phyloP scores from a whole-genome alignment of 139 green algal species.

The Chlamydomonas sp. region DNA sequence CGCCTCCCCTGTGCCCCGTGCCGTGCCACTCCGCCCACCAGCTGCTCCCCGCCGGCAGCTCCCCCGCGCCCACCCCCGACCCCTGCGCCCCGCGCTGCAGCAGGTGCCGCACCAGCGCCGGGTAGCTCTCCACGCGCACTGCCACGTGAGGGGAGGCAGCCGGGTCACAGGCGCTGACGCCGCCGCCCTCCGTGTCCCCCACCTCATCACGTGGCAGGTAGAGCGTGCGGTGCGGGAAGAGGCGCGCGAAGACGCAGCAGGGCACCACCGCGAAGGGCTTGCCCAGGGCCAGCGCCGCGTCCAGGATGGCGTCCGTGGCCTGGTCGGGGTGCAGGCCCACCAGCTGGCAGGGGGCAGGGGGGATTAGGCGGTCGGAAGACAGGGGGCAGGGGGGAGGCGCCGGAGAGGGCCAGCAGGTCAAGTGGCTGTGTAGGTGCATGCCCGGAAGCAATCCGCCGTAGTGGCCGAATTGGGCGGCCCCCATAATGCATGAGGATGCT shows the following conservation, averaged over 20 bases:
- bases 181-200: not conserved
- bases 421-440: not conserved
- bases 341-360: constrained; percentile 7
- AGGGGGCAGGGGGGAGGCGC: not conserved
- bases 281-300: constrained; percentile 43
- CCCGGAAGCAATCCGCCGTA: too few relatives aligned
- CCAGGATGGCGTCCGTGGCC: constrained; percentile 64
- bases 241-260: constrained; percentile 70
- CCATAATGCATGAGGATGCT: not conserved
- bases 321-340: constrained; percentile 72
- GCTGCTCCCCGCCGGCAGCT: not conserved
- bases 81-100: not conserved
- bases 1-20: not conserved
- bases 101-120: constrained; percentile 54
- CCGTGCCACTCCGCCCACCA: not conserved
- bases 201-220: not conserved
- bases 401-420: not conserved
- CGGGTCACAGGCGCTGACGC: not conserved
- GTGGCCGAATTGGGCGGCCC: too few relatives aligned
- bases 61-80: not conserved
- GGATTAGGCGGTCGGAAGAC: too few relatives aligned
- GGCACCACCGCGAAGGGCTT: constrained; percentile 70
- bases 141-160: not conserved
- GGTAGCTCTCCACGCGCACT: constrained; percentile 49
- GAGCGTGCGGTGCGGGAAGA: constrained; percentile 57